Conservation (phyloP, 2,329 filamentous ascomycete genomes). For the Rhytidhysteron rufulum region DNA sequence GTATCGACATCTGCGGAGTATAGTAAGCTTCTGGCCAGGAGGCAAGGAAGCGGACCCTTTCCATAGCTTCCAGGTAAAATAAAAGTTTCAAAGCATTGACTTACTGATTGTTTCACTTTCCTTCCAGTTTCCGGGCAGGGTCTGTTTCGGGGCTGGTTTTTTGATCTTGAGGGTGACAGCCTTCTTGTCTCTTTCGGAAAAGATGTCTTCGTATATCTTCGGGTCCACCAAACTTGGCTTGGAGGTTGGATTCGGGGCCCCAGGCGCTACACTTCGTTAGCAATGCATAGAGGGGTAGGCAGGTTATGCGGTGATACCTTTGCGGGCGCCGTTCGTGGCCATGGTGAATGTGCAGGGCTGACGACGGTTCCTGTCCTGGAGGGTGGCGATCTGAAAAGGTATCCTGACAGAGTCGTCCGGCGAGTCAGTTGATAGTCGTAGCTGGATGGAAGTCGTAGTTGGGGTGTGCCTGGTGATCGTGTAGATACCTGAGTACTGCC, state of each 20-base stretch:
- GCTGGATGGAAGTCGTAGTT: no score
- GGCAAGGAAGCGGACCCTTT: background rate
- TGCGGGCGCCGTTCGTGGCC: conserved; percentile 35
- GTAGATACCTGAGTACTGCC: no score
- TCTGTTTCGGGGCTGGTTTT: conserved; percentile 59
- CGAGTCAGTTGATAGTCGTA: no score
- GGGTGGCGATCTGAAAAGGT: no score
- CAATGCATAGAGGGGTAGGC: conserved; percentile 12
- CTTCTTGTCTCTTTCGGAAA: conserved; percentile 40
- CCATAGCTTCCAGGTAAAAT: background rate
- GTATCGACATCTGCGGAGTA: conserved; percentile 20
- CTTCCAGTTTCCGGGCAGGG: conserved; percentile 67
- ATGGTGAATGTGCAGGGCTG: conserved; percentile 22
- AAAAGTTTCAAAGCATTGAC: conserved; percentile 10
- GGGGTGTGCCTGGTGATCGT: no score
- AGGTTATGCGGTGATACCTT: conserved; percentile 22
- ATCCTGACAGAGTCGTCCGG: no score
- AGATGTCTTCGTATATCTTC: conserved; percentile 25
- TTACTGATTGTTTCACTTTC: conserved; percentile 62
- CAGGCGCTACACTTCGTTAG: conserved; percentile 19
- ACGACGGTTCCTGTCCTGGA: no score
- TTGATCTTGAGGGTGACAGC: conserved; percentile 48
- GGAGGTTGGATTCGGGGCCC: conserved; percentile 17
- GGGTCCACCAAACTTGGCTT: conserved; percentile 26
- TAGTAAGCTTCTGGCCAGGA: conserved; percentile 6